Percentiles rank a stretch among this genome's conserved stretches.
These are phyloP conservation scores for Solanum neorickii DNA, from an alignment of 257 asterid species.

Conservation along the genomic window DNA sequence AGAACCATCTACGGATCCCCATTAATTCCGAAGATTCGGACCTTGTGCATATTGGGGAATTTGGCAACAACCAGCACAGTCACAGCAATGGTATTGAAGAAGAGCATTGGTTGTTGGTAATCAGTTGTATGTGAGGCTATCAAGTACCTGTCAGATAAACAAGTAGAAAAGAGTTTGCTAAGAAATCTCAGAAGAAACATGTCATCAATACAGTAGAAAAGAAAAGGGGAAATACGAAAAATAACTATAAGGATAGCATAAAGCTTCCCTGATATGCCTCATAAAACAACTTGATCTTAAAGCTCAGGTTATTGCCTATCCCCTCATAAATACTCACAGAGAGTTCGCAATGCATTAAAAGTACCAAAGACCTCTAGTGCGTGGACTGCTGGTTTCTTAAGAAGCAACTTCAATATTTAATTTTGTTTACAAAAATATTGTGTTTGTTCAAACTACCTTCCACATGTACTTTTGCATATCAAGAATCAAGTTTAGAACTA, in stretches of 20 bases:
- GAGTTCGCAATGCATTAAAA: neutral
- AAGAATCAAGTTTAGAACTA: neutral
- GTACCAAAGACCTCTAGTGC: neutral
- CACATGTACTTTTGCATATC: neutral
- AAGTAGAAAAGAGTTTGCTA: neutral
- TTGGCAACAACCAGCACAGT: conserved; percentile 64
- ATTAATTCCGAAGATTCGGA: conserved; percentile 77
- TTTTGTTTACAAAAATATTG: neutral
- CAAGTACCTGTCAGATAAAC: conserved; percentile 46
- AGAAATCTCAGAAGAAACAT: neutral
- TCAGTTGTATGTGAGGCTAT: conserved; percentile 87
- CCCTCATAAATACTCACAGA: neutral
- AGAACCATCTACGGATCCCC: conserved; percentile 41
- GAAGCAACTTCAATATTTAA: neutral
- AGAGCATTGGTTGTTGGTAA: conserved; percentile 72
- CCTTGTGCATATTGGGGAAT: conserved; percentile 92
- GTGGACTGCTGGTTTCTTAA: neutral
- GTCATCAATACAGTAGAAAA: neutral
- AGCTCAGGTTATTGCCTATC: neutral
- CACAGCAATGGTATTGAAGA: conserved; percentile 69
- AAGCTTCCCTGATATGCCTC: neutral
- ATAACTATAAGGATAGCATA: neutral
- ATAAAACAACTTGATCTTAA: neutral
- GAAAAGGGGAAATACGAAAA: neutral
- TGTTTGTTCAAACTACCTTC: neutral